These are phyloP conservation scores for Calocera viscosa DNA, from an alignment of 768 basidiomycete genomes.

Conservation along the genomic window DNA sequence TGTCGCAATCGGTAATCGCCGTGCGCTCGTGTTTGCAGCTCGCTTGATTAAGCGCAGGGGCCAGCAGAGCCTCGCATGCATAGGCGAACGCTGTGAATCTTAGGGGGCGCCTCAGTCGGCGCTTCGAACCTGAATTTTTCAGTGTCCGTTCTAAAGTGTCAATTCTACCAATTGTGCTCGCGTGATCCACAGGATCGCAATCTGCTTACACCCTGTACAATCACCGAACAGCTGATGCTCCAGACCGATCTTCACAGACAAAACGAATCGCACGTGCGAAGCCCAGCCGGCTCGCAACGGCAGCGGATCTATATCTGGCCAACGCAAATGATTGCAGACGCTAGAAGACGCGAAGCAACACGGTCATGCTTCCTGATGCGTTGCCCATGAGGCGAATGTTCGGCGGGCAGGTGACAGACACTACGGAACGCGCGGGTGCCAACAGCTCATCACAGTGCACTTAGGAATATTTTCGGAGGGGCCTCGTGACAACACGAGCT, in stretches of 20 bases:
- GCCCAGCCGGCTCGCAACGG: neutral
- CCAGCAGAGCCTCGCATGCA: neutral
- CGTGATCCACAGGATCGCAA: neutral
- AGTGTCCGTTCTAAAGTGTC: neutral
- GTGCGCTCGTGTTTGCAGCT: neutral
- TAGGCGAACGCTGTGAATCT: neutral
- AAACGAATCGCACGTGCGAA: neutral
- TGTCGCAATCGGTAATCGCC: neutral
- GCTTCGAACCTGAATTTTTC: neutral
- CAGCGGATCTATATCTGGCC: conserved; percentile 2
- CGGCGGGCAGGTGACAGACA: neutral
- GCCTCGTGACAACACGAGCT: too few species aligned
- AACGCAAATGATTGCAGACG: neutral
- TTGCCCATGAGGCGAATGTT: neutral
- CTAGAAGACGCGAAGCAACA: neutral
- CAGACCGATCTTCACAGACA: neutral
- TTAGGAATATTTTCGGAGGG: too few species aligned
- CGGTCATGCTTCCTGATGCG: neutral
- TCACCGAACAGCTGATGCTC: neutral
- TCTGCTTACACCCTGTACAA: neutral
- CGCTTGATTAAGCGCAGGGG: neutral
- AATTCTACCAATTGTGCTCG: neutral
- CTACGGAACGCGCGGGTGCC: neutral
- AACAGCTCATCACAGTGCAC: neutral
- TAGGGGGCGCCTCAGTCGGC: neutral